A percentile compares a stretch with the other conserved stretches of the same genome.
These are phyloP conservation scores for Aspergillus hiratsukae DNA, from an alignment of 2,329 filamentous ascomycete species.

Conservation along the genomic window DNA sequence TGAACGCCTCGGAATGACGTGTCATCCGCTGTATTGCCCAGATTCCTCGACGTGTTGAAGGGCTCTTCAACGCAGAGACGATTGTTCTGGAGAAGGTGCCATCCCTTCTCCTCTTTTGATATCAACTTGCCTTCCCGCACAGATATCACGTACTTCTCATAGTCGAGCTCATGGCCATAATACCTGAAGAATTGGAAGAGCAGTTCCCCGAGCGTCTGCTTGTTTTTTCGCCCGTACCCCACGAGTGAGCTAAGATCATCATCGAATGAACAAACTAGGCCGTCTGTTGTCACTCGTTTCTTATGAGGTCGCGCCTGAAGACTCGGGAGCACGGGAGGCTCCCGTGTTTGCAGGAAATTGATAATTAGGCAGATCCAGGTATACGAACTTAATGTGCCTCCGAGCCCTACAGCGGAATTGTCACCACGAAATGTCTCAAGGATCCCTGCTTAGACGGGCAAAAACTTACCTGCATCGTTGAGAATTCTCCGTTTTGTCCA, in stretches of 20 bases:
- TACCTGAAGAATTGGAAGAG: conserved; percentile 94
- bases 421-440: conserved; percentile 10
- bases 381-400: conserved; percentile 93
- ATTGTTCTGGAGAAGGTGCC: conserved; percentile 76
- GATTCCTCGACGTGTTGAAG: conserved; percentile 82
- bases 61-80: conserved; percentile 93
- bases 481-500: conserved; percentile 91
- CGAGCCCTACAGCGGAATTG: conserved; percentile 59
- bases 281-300: conserved; percentile 58
- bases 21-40: conserved; percentile 95
- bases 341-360: conserved; percentile 85
- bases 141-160: conserved; percentile 77
- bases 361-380: conserved; percentile 99
- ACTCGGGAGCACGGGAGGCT: conserved; percentile 77
- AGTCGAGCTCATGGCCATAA: conserved; percentile 91
- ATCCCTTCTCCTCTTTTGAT: conserved; percentile 80
- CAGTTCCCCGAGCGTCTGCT: conserved; percentile 76
- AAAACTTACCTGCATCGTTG: conserved; percentile 82
- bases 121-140: conserved; percentile 75
- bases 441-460: background rate
- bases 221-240: conserved; percentile 73
- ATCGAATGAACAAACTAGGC: conserved; percentile 71
- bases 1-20: conserved; percentile 91
- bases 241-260: conserved; percentile 74
- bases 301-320: conserved; percentile 70